These are phyloP conservation scores for Vigna hirtella DNA, from an alignment of 306 rosid genomes.

Conservation along the genomic window DNA sequence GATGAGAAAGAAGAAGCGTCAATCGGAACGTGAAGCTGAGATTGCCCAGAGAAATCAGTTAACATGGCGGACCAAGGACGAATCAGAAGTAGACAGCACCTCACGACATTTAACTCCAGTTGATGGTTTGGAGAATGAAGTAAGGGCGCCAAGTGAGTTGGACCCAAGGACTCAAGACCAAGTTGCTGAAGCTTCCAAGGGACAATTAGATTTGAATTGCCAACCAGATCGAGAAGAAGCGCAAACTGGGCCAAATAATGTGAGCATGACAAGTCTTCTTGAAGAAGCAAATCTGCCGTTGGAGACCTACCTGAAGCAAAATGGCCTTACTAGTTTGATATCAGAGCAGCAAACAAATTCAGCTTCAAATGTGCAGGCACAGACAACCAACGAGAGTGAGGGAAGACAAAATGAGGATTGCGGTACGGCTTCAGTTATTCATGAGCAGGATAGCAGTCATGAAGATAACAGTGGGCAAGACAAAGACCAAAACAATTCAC, in stretches of 20 bases:
- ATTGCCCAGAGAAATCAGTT: conserved; percentile 80
- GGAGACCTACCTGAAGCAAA: conserved; percentile 81
- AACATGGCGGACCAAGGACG: conserved; percentile 69
- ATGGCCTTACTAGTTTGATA: conserved; percentile 84
- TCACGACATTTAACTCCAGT: conserved; percentile 67
- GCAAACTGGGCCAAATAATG: conserved; percentile 55
- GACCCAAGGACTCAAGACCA: conserved; percentile 68
- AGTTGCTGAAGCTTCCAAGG: conserved; percentile 69
- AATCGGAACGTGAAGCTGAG: conserved; percentile 98
- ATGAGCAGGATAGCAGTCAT: conserved; percentile 63
- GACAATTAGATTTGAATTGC: conserved; percentile 78
- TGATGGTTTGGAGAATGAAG: conserved; percentile 70
- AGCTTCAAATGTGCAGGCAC: conserved; percentile 61
- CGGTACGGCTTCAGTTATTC: conserved; percentile 54
- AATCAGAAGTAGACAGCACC: conserved; percentile 78
- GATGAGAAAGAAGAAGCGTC: conserved; percentile 97
- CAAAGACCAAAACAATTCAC: conserved; percentile 60
- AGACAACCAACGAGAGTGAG: conserved; percentile 68
- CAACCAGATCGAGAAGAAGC: conserved; percentile 77
- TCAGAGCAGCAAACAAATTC: conserved; percentile 77
- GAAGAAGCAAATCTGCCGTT: conserved; percentile 88
- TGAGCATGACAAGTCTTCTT: conserved; percentile 84
- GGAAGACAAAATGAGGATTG: conserved; percentile 65
- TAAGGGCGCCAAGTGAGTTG: conserved; percentile 66
- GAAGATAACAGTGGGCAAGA: conserved; percentile 70